Evolutionary conservation across 495 filamentous ascomycete species (phyloP).

Genomic region (Penicillium arizonense): DNA sequence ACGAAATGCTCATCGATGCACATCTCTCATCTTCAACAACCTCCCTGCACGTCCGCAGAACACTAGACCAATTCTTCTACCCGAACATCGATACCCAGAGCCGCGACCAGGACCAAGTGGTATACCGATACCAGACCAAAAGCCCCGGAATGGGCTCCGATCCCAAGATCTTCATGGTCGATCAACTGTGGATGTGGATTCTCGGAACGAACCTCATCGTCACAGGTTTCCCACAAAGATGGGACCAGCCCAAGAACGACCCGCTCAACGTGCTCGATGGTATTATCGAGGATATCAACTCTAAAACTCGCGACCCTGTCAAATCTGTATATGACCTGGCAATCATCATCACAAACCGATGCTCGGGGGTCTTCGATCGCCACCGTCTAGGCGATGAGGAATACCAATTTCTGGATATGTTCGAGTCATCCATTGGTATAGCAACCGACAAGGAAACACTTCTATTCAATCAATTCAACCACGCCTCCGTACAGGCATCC

Average conservation of each 20-base stretch:
- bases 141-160: constrained; percentile 39
- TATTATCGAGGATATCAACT: constrained; percentile 67
- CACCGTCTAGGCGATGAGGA: constrained; percentile 61
- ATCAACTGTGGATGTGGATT: constrained; percentile 73
- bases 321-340: constrained; percentile 64
- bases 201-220: constrained; percentile 64
- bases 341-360: constrained; percentile 62
- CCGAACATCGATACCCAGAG: constrained; percentile 66
- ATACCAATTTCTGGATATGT: constrained; percentile 72
- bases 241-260: constrained; percentile 70
- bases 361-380: constrained; percentile 64
- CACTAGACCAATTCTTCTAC: constrained; percentile 71
- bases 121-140: constrained; percentile 60
- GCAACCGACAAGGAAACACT: constrained; percentile 62
- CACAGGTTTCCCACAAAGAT: constrained; percentile 66
- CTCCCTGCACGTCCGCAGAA: constrained; percentile 64
- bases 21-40: constrained; percentile 54
- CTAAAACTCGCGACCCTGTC: constrained; percentile 63
- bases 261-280: constrained; percentile 62
- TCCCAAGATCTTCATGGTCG: constrained; percentile 72
- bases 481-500: constrained; percentile 58
- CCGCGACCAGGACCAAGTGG: constrained; percentile 68
- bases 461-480: constrained; percentile 64
- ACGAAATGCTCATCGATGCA: constrained; percentile 63
- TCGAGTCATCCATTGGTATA: constrained; percentile 63